Percentiles rank a stretch among this genome's conserved stretches.
Evolutionary conservation across 2,329 filamentous ascomycete genomes (phyloP).

Genomic region (Exophiala xenobiotica): DNA sequence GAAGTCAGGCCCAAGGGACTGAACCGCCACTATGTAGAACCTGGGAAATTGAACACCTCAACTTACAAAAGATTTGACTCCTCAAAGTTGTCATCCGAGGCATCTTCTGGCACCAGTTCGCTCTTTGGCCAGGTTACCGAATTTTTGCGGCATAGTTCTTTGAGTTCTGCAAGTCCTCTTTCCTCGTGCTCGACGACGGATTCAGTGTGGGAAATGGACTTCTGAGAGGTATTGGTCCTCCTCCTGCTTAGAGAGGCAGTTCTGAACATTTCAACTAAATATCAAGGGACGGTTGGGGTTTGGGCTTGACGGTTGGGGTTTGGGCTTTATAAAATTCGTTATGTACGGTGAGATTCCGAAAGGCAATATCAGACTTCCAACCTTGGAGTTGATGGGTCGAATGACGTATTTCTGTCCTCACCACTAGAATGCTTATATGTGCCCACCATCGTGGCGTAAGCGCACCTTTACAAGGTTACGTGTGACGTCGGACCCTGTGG

Average conservation of each 20-base stretch:
- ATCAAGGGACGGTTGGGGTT: slow-evolving; percentile 1
- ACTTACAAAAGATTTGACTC: slow-evolving; percentile 12
- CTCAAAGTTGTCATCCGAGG: slow-evolving; percentile 3
- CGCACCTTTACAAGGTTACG: not conserved
- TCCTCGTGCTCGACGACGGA: slow-evolving; percentile 4
- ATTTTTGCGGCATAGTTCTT: slow-evolving; percentile 10
- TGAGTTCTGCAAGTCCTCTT: slow-evolving; percentile 11
- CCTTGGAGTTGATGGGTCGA: not conserved
- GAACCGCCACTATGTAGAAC: not conserved
- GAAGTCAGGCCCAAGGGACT: not conserved
- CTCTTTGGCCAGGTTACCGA: slow-evolving; percentile 7
- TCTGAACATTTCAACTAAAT: slow-evolving; percentile 3
- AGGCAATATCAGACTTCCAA: not conserved
- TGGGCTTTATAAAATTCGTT: not conserved
- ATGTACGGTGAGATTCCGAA: not conserved
- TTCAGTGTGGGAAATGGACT: slow-evolving; percentile 1
- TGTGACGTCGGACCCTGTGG: not conserved
- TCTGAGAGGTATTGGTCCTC: not conserved
- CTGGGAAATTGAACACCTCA: not conserved
- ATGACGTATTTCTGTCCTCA: not conserved
- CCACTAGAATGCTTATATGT: not conserved
- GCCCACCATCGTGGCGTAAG: no score
- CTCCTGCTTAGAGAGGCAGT: not conserved
- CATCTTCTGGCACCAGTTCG: slow-evolving; percentile 1
- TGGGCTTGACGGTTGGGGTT: not conserved